A percentile compares a stretch with the other conserved stretches of the same genome.
Evolutionary conservation across 306 rosid species (phyloP).

Genomic region (Medicago ruthenica): DNA sequence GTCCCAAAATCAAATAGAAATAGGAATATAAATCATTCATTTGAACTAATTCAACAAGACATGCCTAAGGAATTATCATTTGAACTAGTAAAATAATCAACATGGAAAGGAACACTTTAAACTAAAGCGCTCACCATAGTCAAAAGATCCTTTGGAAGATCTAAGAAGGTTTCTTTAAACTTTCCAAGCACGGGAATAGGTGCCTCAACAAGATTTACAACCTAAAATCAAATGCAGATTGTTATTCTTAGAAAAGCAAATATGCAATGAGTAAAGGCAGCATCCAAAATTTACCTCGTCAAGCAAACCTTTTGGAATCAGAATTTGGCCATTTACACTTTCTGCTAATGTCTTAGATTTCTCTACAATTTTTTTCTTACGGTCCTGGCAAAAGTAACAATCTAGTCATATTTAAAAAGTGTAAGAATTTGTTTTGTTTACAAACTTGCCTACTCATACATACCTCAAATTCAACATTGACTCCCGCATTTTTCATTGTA

Average conservation of each 20-base stretch:
- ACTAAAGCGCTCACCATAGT: constrained; percentile 71
- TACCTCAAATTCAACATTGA: constrained; percentile 80
- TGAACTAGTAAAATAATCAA: constrained; percentile 23
- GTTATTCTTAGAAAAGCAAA: constrained; percentile 42
- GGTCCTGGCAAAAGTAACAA: constrained; percentile 59
- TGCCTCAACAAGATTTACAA: constrained; percentile 92
- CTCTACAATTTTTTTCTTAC: constrained; percentile 67
- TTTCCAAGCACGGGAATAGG: constrained; percentile 92
- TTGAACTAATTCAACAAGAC: constrained; percentile 32
- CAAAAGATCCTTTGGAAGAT: constrained; percentile 94
- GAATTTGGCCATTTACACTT: constrained; percentile 71
- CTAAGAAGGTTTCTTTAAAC: constrained; percentile 81
- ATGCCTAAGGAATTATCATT: constrained; percentile 2
- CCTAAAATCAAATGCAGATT: constrained; percentile 52
- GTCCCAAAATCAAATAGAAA: too few species aligned
- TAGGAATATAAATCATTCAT: not conserved
- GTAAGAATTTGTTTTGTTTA: not conserved
- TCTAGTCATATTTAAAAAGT: not conserved
- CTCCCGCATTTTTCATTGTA: constrained; percentile 60
- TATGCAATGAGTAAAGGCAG: constrained; percentile 34
- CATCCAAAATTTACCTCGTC: constrained; percentile 67
- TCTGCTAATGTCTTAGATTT: constrained; percentile 69
- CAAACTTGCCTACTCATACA: constrained; percentile 17
- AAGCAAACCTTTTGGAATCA: constrained; percentile 73
- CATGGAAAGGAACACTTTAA: constrained; percentile 1